These are phyloP conservation scores for Entamoeba histolytica DNA, from an alignment of 208 protist species.

Conservation along the genomic window DNA sequence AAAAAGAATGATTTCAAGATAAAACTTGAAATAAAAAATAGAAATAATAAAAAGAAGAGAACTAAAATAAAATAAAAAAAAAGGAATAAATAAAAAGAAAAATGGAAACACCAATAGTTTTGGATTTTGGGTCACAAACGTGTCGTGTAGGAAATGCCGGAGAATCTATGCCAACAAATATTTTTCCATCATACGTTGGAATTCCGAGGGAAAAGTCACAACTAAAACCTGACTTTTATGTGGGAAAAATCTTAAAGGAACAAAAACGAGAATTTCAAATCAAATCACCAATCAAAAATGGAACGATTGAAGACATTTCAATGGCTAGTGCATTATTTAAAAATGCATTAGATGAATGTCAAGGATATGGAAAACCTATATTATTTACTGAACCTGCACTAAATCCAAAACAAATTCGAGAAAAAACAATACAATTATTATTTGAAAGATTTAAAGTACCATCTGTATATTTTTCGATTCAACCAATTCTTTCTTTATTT, in stretches of 20 bases:
- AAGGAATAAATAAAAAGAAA: background rate
- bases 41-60: too few species aligned
- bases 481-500: background rate
- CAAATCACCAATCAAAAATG: background rate
- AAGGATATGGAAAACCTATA: background rate
- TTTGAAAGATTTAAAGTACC: background rate
- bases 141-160: background rate
- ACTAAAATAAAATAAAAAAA: too few species aligned
- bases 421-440: background rate
- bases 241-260: background rate
- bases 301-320: background rate
- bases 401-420: background rate
- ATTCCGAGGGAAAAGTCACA: background rate
- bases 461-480: background rate
- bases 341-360: background rate
- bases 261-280: background rate
- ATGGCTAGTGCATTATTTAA: background rate
- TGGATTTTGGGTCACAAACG: background rate
- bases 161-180: background rate
- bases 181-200: background rate
- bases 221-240: background rate
- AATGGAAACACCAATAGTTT: background rate
- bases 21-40: too few species aligned
- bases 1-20: too few species aligned
- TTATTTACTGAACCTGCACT: slow-evolving; percentile 6